These are phyloP conservation scores for Boletus tomentosulus DNA, from an alignment of 768 basidiomycete genomes.

Conservation along the genomic window DNA sequence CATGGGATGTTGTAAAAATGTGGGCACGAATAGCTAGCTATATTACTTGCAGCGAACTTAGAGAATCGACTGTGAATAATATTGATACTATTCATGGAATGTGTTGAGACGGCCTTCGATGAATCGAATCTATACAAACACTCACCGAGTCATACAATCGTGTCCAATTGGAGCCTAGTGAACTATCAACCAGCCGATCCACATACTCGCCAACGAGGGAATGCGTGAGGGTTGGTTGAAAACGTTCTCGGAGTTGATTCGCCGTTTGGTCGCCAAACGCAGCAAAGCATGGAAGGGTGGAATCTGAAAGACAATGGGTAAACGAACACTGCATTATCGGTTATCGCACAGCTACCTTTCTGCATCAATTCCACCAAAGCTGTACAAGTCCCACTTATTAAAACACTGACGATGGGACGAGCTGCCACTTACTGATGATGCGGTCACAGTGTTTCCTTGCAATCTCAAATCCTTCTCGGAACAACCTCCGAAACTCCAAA, in stretches of 20 bases:
- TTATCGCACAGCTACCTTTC: slow-evolving; percentile 53
- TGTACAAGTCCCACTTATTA: slow-evolving; percentile 24
- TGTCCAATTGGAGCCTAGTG: slow-evolving; percentile 92
- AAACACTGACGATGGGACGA: neutral
- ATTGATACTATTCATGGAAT: slow-evolving; percentile 65
- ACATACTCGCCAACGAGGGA: slow-evolving; percentile 80
- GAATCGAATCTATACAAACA: neutral
- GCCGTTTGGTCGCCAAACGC: slow-evolving; percentile 91
- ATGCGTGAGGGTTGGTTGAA: slow-evolving; percentile 88
- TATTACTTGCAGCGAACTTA: slow-evolving; percentile 28
- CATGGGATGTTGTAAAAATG: neutral
- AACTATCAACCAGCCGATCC: slow-evolving; percentile 86
- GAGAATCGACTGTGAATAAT: slow-evolving; percentile 88
- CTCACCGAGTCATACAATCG: slow-evolving; percentile 91
- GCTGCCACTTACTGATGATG: slow-evolving; percentile 68
- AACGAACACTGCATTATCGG: neutral
- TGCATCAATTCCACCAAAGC: slow-evolving; percentile 97
- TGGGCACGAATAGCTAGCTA: neutral
- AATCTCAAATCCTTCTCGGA: slow-evolving; percentile 90
- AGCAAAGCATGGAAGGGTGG: slow-evolving; percentile 84
- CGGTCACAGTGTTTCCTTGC: slow-evolving; percentile 95
- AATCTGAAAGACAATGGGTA: slow-evolving; percentile 48
- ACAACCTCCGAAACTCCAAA: slow-evolving; percentile 78
- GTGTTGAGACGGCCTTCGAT: neutral
- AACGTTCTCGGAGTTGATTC: slow-evolving; percentile 82